Evolutionary conservation across 768 basidiomycete species (phyloP), one percentile per base, ranked within the genome.

Genomic region (Rossbeevera mucosa): DNA sequence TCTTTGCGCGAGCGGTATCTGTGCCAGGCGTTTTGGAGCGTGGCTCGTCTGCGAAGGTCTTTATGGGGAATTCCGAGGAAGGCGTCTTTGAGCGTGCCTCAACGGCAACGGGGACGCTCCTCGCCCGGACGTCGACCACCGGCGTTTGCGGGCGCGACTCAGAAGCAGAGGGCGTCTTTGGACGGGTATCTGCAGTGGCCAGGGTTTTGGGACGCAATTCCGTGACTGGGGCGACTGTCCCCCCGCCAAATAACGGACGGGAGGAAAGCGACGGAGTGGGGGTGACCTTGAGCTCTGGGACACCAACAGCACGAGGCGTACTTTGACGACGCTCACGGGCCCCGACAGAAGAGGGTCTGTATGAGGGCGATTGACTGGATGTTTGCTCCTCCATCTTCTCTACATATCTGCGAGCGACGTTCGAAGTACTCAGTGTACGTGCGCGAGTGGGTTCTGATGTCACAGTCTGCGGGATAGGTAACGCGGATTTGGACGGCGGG

Each of bases 271-370:
- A 11, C 2, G 65, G 60, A 13, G 62, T 56, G 9, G 60, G 42
- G 0, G 30, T n/a, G 30, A 40, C 52, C 29, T 57, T 61, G 30
- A 56, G 55, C 40, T 64, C 65, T 24, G 60, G 52, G 18, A 50
- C 13, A 31, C 48, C 48, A 4, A 54, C 56, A n/a, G 54, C 56
- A n/a, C 58, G 61, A 0, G 80, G 76, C 5, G 76, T 78, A 58
- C 79, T 83, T 46, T 74, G 72, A 12, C 76, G 80, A 47, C 80
- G 76, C 55, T 80, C 78, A 30, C 81, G 74, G 51, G 63, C 64
- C 48, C 68, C 72, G 7, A 47, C 48, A 18, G 56, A 50, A 20
- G 53, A 30, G 5, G 50, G 31, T 47, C 54, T 64, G 7, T 69
- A 70, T 54, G 71, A 72, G 21, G 61, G 59, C 0, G 63, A 38